A percentile compares a stretch with the other conserved stretches of the same genome.
Evolutionary conservation across 805 yeast species (phyloP).

Genomic region (Pichia exigua): DNA sequence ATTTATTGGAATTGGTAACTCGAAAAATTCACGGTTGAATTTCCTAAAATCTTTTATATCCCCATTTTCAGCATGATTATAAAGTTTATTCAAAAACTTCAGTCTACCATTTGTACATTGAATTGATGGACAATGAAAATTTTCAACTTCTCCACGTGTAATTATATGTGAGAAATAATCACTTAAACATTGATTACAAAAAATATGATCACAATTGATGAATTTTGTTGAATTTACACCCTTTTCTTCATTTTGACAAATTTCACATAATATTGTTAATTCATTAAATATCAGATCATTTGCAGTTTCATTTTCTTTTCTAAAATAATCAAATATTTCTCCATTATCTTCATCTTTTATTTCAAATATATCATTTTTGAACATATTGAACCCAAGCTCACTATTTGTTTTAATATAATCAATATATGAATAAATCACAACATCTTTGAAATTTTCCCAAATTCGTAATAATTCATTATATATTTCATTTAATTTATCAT

Average conservation of each 20-base stretch:
- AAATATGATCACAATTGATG: constrained; percentile 40
- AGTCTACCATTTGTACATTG: constrained; percentile 30
- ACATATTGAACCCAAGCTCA: constrained; percentile 3
- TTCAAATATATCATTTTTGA: constrained; percentile 5
- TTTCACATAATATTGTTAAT: constrained; percentile 43
- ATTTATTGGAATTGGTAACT: constrained; percentile 31
- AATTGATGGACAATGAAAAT: constrained; percentile 52
- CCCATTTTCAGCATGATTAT: constrained; percentile 5
- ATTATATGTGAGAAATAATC: constrained; percentile 38
- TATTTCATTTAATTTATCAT: constrained; percentile 11
- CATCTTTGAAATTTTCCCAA: constrained; percentile 8
- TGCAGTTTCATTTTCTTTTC: constrained; percentile 14
- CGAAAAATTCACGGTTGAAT: constrained; percentile 33
- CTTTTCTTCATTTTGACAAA: constrained; percentile 43
- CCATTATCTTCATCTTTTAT: background rate
- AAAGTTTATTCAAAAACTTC: constrained; percentile 13
- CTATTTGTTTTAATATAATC: constrained; percentile 11
- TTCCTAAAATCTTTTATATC: constrained; percentile 20
- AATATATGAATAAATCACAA: constrained; percentile 7
- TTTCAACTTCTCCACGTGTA: constrained; percentile 39
- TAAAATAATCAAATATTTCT: constrained; percentile 8
- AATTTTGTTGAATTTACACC: constrained; percentile 35
- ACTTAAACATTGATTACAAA: constrained; percentile 39
- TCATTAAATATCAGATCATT: constrained; percentile 25
- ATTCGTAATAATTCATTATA: constrained; percentile 1